Base-by-base conservation (phyloP, 2,329 filamentous ascomycete genomes). In the Ascochyta rabiei region DNA sequence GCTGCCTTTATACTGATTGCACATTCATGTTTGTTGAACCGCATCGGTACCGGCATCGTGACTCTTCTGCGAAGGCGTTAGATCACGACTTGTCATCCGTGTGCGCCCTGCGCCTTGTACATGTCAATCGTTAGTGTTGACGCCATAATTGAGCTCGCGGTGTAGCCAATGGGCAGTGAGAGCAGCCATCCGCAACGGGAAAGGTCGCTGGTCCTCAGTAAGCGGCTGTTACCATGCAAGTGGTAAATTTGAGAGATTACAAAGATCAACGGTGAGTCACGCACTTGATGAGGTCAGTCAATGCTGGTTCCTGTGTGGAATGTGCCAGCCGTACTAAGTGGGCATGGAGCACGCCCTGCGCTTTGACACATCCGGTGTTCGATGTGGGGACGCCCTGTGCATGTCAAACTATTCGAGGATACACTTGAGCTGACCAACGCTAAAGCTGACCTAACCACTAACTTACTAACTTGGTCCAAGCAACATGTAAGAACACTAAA, bases 61-160 rank as follows among this genome's bases (percentile, higher is more conserved):
- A 44, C 30, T 10, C 30, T 30, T 4, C 12, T 13, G 28, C 12
- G 13, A 30, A 13, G 13, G 12, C 28, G 28, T 13, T 4, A 1
- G 28, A 30, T 30, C 28, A 39, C 28, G 48, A 28, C 28, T 40
- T 41, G n/a, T 41, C 5, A 13, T 26, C 34, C 26, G 34, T 31
- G 31, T 15, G 35, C 46, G 46, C 46, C 46, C 46, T 48, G 28
- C 48, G 48, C 48, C 48, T 21, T 52, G 5, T 21, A 30, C 42
- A 21, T 52, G 48, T 40, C 26, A 24, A 30, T 18, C 37, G 4
- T n/a, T 23, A 42, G 31, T 37, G 23, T 16, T 43, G 21, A 28
- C 34, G 40, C 41, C 33, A 45, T 51, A 24, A 24, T 40, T 39
- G 16, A 50, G 19, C 23, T 26, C 10, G 13, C 4, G 2, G 7